Percentiles rank a stretch among this genome's conserved stretches.
These are phyloP conservation scores for Epichloe sylvatica DNA, from an alignment of 2,329 filamentous ascomycete species.

Conservation along the genomic window DNA sequence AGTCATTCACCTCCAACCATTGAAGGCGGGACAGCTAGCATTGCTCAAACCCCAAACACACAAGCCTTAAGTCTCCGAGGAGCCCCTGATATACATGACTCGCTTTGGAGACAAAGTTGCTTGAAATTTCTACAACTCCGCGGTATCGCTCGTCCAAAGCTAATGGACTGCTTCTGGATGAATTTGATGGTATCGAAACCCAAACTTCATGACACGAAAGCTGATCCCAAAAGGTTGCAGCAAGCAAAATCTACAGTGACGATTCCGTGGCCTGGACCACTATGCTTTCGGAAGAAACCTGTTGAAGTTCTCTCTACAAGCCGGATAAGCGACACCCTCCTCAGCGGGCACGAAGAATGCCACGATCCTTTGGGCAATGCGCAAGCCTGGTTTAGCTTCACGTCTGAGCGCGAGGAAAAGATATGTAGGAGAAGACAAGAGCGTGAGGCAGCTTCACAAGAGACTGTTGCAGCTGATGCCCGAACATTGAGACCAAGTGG, in stretches of 20 bases:
- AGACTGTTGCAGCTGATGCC: conserved; percentile 29
- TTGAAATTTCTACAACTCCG: conserved; percentile 35
- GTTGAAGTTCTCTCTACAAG: conserved; percentile 26
- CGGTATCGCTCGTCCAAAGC: conserved; percentile 30
- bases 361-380: conserved; percentile 37
- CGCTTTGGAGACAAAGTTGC: conserved; percentile 36
- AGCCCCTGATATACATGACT: conserved; percentile 26
- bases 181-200: conserved; percentile 34
- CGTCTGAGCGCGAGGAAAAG: conserved; percentile 32
- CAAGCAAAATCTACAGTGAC: conserved; percentile 22
- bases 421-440: conserved; percentile 36
- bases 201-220: conserved; percentile 27
- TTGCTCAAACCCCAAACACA: conserved; percentile 39
- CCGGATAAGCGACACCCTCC: conserved; percentile 24
- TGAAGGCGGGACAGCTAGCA: conserved; percentile 19
- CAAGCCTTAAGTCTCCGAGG: conserved; percentile 31
- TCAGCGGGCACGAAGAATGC: conserved; percentile 25
- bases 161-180: conserved; percentile 36
- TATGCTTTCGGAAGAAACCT: conserved; percentile 38
- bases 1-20: conserved; percentile 10
- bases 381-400: conserved; percentile 32
- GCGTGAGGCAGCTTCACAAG: conserved; percentile 29
- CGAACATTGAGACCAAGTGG: conserved; percentile 29
- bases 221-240: conserved; percentile 28
- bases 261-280: conserved; percentile 39